phyloP scores from a whole-genome alignment of 1,139 yeast species.

The Spencermartinsiella ligniputridi region DNA sequence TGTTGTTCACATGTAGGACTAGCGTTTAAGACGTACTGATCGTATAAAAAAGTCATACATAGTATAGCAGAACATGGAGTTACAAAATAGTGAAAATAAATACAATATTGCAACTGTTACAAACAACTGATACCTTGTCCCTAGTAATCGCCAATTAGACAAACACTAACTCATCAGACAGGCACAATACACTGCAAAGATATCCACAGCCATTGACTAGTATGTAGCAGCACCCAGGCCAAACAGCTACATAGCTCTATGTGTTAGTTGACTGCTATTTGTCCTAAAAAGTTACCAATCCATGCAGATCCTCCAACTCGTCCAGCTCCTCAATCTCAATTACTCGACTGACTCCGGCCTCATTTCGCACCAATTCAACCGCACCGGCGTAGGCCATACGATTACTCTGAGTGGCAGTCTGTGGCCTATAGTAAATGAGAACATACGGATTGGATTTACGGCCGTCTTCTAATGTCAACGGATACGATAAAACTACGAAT shows the following conservation, averaged over 20 bases:
- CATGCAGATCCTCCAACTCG: constrained; percentile 29
- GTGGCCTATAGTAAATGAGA: constrained; percentile 79
- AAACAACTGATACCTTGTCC: too few relatives aligned
- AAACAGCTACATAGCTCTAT: too few relatives aligned
- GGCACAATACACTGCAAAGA: too few relatives aligned
- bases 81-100: too few relatives aligned
- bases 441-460: constrained; percentile 70
- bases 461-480: constrained; percentile 64
- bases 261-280: neutral
- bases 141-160: too few relatives aligned
- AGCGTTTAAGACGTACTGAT: too few relatives aligned
- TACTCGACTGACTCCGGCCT: constrained; percentile 60
- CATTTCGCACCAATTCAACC: constrained; percentile 68
- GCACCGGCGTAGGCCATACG: constrained; percentile 92
- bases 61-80: too few relatives aligned
- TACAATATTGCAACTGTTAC: too few relatives aligned
- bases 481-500: constrained; percentile 72
- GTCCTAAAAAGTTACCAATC: constrained; percentile 11
- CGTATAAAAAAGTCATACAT: too few relatives aligned
- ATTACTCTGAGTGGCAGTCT: constrained; percentile 70
- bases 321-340: constrained; percentile 32
- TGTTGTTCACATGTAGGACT: neutral
- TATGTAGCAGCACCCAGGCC: too few relatives aligned
- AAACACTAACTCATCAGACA: too few relatives aligned
- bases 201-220: too few relatives aligned